phyloP scores from a whole-genome alignment of 2,329 filamentous ascomycete species.

The Apiospora phragmitis region DNA sequence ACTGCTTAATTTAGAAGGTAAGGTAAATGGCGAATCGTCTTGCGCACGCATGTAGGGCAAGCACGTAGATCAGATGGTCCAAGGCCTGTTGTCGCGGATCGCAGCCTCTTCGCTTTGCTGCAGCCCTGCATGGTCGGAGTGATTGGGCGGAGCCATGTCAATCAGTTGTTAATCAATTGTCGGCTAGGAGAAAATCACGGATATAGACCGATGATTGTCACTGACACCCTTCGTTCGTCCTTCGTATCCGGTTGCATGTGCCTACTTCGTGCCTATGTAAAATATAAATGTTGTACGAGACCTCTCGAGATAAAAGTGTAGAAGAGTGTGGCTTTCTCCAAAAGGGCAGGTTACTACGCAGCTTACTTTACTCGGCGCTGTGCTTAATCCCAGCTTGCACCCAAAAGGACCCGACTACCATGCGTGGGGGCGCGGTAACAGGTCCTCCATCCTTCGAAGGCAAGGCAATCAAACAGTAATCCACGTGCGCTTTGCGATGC shows the following conservation, averaged over 20 bases:
- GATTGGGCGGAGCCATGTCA: not conserved
- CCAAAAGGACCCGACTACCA: not conserved
- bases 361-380: not conserved
- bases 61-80: not conserved
- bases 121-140: slow-evolving; percentile 4
- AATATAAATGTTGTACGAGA: not conserved
- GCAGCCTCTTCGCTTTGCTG: not conserved
- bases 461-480: not conserved
- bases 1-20: not conserved
- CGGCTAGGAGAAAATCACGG: not conserved
- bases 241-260: not conserved
- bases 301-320: not conserved
- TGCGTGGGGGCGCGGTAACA: not conserved
- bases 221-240: not conserved
- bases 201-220: not conserved
- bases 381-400: not conserved
- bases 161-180: not conserved
- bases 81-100: not conserved
- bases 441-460: not conserved
- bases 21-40: not conserved
- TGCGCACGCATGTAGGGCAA: not conserved
- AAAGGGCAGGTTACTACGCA: not conserved
- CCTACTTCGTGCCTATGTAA: not conserved
- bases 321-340: not conserved
- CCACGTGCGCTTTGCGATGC: not conserved